These are phyloP conservation scores for Chloranthus sessilifolius DNA, from an alignment of 164 flowering plant genomes.

Conservation along the genomic window DNA sequence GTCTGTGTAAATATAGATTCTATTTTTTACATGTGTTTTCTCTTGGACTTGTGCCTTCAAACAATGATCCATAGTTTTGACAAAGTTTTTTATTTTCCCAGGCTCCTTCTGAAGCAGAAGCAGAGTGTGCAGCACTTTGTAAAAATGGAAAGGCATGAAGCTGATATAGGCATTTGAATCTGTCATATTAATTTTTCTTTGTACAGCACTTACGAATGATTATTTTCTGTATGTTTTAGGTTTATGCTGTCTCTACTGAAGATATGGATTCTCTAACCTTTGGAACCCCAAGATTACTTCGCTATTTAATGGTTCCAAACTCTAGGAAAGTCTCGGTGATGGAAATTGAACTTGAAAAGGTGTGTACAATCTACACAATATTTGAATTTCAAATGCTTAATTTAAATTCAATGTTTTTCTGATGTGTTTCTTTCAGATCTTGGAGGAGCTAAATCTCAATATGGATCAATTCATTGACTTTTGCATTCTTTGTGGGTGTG, in stretches of 20 bases:
- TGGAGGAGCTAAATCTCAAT: constrained; percentile 69
- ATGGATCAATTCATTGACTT: constrained; percentile 96
- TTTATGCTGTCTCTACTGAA: constrained; percentile 91
- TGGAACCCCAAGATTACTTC: constrained; percentile 88
- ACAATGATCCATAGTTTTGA: too few relatives aligned
- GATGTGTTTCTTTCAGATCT: constrained; percentile 43
- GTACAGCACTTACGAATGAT: too few relatives aligned
- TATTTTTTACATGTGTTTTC: too few relatives aligned
- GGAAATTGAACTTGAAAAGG: constrained; percentile 89
- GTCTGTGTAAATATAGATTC: too few relatives aligned
- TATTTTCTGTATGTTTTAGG: constrained; percentile 35
- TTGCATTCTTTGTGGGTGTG: constrained; percentile 93
- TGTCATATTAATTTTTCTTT: too few relatives aligned
- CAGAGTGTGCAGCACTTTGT: constrained; percentile 92
- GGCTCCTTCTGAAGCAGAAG: constrained; percentile 98
- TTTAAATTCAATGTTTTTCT: constrained; percentile 3
- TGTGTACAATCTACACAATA: constrained; percentile 15
- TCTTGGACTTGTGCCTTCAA: too few relatives aligned
- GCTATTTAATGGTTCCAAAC: constrained; percentile 92
- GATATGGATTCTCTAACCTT: constrained; percentile 96
- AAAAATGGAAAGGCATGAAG: constrained; percentile 60
- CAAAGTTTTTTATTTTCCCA: constrained; percentile 20
- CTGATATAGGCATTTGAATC: constrained; percentile 1
- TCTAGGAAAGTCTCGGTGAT: constrained; percentile 85
- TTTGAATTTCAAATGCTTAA: constrained; percentile 1